Percentiles rank a stretch among this genome's conserved stretches.
These are phyloP conservation scores for Ophiostoma fasciatum DNA, from an alignment of 2,329 filamentous ascomycete species.

Conservation along the genomic window DNA sequence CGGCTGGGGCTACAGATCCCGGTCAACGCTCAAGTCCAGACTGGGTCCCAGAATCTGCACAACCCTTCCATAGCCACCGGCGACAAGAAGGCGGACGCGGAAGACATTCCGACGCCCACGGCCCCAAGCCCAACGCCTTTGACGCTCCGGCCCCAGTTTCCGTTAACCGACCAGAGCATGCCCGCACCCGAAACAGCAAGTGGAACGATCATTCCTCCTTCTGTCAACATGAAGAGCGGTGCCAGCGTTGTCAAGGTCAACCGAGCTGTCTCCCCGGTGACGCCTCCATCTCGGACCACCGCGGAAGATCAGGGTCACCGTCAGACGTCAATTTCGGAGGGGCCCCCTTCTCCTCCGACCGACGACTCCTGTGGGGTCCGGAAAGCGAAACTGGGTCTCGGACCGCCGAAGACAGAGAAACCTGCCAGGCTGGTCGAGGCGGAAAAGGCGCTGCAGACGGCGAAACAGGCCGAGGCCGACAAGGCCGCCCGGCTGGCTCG, in stretches of 20 bases:
- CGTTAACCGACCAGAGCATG: not conserved
- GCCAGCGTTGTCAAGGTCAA: not conserved
- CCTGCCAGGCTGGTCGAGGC: no score
- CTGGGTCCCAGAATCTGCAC: no score
- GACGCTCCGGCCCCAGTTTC: slow-evolving; percentile 16
- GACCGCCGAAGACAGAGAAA: no score
- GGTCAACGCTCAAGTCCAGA: no score
- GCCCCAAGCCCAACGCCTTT: slow-evolving; percentile 20
- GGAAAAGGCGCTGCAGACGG: no score
- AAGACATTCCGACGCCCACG: slow-evolving; percentile 18
- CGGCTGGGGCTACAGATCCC: slow-evolving; percentile 1
- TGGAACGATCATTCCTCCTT: slow-evolving; percentile 1
- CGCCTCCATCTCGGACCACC: not conserved
- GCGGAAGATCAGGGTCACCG: not conserved
- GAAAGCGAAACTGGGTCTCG: no score
- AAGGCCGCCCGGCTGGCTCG: no score
- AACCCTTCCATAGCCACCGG: no score
- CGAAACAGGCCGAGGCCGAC: no score
- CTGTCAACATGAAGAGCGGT: not conserved
- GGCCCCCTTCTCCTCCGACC: not conserved
- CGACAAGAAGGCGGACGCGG: no score
- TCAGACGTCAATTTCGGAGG: slow-evolving; percentile 1
- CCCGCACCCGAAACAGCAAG: not conserved
- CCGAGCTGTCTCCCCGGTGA: not conserved
- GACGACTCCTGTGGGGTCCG: no score